These are phyloP conservation scores for Tetrapisispora taiwanensis DNA, from an alignment of 805 yeast genomes.

Conservation along the genomic window DNA sequence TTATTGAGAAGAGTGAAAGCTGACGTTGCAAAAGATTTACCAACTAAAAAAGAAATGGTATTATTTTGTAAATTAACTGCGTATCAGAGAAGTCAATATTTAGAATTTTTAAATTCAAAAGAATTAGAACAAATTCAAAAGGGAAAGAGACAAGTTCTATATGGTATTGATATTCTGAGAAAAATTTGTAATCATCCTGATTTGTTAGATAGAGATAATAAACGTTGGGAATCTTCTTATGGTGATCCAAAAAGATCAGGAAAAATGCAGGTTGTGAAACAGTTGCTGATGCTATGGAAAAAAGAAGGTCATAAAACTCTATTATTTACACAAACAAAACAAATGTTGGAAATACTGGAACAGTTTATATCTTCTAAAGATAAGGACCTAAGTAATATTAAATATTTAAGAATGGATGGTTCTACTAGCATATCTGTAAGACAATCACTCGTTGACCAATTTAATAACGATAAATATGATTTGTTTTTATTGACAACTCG, in stretches of 20 bases:
- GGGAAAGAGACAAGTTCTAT: conserved; percentile 73
- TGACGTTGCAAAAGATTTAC: conserved; percentile 92
- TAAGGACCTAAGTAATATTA: conserved; percentile 29
- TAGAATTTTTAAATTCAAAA: conserved; percentile 62
- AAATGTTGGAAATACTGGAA: conserved; percentile 85
- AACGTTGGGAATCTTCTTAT: conserved; percentile 28
- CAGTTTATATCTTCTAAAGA: conserved; percentile 42
- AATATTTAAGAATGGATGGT: conserved; percentile 87
- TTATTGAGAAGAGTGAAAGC: conserved; percentile 75
- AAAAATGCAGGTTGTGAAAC: conserved; percentile 79
- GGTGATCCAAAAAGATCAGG: conserved; percentile 66
- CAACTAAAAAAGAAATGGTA: conserved; percentile 89
- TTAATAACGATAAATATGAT: conserved; percentile 51
- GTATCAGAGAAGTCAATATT: conserved; percentile 63
- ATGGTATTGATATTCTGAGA: conserved; percentile 81
- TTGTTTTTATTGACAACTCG: conserved; percentile 83
- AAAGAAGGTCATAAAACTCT: conserved; percentile 67
- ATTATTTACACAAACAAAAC: conserved; percentile 86
- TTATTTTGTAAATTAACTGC: conserved; percentile 79
- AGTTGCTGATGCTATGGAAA: conserved; percentile 66
- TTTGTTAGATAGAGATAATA: conserved; percentile 41
- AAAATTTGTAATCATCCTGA: conserved; percentile 97
- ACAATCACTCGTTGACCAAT: conserved; percentile 71
- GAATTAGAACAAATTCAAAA: conserved; percentile 62
- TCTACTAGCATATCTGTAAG: conserved; percentile 69